These are phyloP conservation scores for Alternaria gansuensis DNA, from an alignment of 2,329 filamentous ascomycete species.

Conservation along the genomic window DNA sequence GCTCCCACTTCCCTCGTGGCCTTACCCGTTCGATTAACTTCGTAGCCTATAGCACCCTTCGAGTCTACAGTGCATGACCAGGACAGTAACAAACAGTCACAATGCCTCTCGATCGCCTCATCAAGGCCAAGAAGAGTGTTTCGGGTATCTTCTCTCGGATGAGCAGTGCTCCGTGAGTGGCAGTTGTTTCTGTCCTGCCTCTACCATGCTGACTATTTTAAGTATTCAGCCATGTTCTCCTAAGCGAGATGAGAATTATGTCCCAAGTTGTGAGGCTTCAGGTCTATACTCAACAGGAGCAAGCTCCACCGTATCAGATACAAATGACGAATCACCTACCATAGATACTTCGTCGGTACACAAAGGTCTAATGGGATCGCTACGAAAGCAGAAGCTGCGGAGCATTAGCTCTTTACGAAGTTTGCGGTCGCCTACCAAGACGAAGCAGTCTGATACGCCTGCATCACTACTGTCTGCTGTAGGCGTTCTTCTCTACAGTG, in stretches of 20 bases:
- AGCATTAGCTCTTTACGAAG: slow-evolving; percentile 41
- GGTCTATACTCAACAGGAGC: slow-evolving; percentile 10
- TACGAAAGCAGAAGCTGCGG: slow-evolving; percentile 35
- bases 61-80: slow-evolving; percentile 3
- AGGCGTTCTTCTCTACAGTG: not conserved
- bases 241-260: slow-evolving; percentile 21
- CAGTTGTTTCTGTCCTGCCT: not conserved
- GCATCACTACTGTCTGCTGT: slow-evolving; percentile 7
- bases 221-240: slow-evolving; percentile 1
- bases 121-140: slow-evolving; percentile 44
- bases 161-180: slow-evolving; percentile 1
- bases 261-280: slow-evolving; percentile 28
- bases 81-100: slow-evolving; percentile 23
- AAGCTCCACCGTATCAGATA: slow-evolving; percentile 13
- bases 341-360: slow-evolving; percentile 41
- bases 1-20: slow-evolving; percentile 1
- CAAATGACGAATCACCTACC: slow-evolving; percentile 22
- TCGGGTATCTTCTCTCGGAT: slow-evolving; percentile 38
- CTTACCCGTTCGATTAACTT: not conserved
- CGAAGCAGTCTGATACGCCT: slow-evolving; percentile 22
- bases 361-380: slow-evolving; percentile 39
- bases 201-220: slow-evolving; percentile 11
- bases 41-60: slow-evolving; percentile 1
- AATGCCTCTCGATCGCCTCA: slow-evolving; percentile 41
- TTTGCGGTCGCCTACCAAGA: slow-evolving; percentile 33